Evolutionary conservation across 495 filamentous ascomycete genomes (phyloP), one percentile per base, ranked within the genome.

Genomic region (Penicillium nucicola): DNA sequence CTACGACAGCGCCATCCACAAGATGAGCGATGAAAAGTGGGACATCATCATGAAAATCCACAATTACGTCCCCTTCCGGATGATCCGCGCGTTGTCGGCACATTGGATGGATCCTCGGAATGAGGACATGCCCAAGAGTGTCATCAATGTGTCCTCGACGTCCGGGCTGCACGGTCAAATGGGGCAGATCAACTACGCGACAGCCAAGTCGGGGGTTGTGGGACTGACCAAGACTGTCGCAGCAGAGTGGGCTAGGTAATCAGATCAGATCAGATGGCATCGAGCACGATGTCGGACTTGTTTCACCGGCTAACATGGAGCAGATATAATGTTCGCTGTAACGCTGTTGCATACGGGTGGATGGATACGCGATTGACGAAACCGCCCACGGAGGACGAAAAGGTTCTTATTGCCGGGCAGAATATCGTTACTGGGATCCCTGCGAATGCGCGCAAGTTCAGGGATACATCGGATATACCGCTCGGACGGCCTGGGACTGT

Each of bases 1-100:
- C 20, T 48, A 56, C 81, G 87, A 90, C 53, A 87, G 80, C 11
- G 85, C 89, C 30, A 86, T 89, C 42, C 85, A 89, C 68, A 88
- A 88, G 77, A 89, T 84, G 75, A 84, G 82, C 5, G 84, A 89
- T 70, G 87, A 85, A 62, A 85, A 89, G 73, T 89, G 84, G 84
- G 80, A 88, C 48, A 87, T 82, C 50, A 89, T 89, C 39, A 62
- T 88, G 35, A 76, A 78, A 50, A 70, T 89, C 23, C 87, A 89
- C 70, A 77, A 74, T 53, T 87, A 83, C n/a, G 83, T 78, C 2
- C 87, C 87, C 36, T 89, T 90, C 73, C 83, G 81, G 55, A 77
- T 89, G 31, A 62, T 87, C 50, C 76, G 86, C 28, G 82, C 79
- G 45, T 81, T 84, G 2, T 84, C 85, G 1, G 84, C 84, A 17